These are phyloP conservation scores for Pseudopithomyces maydicus DNA, from an alignment of 2,329 filamentous ascomycete genomes.

Conservation along the genomic window DNA sequence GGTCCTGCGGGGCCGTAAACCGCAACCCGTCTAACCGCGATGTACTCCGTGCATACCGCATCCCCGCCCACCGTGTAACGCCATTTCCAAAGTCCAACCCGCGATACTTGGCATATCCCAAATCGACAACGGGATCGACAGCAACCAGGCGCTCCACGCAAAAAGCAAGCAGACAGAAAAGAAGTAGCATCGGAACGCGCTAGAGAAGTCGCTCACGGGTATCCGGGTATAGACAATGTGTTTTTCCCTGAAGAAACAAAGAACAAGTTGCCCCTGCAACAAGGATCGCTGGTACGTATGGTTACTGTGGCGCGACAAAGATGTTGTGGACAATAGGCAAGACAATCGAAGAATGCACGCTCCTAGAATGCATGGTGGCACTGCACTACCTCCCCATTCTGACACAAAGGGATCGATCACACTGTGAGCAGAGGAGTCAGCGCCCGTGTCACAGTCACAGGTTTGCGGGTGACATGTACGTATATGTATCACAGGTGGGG, in stretches of 20 bases:
- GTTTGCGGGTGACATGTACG: too few species aligned
- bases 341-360: constrained; percentile 9
- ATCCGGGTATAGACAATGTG: neutral
- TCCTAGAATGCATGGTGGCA: constrained; percentile 7
- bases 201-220: neutral
- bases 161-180: constrained; percentile 18
- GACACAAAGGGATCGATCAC: neutral
- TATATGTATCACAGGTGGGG: neutral
- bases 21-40: constrained; percentile 48
- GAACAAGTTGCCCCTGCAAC: neutral
- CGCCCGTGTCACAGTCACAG: neutral
- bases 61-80: constrained; percentile 73
- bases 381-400: constrained; percentile 3
- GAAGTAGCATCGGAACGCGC: neutral
- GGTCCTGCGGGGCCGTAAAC: constrained; percentile 71
- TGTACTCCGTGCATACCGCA: constrained; percentile 66
- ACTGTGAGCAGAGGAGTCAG: neutral
- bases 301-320: neutral
- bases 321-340: neutral
- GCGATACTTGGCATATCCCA: constrained; percentile 70
- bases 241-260: neutral
- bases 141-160: constrained; percentile 35
- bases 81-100: constrained; percentile 62
- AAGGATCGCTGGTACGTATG: neutral
- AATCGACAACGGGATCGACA: constrained; percentile 57